Conservation (phyloP, 2,329 filamentous ascomycete species). For the Cladosporium oxysporum region DNA sequence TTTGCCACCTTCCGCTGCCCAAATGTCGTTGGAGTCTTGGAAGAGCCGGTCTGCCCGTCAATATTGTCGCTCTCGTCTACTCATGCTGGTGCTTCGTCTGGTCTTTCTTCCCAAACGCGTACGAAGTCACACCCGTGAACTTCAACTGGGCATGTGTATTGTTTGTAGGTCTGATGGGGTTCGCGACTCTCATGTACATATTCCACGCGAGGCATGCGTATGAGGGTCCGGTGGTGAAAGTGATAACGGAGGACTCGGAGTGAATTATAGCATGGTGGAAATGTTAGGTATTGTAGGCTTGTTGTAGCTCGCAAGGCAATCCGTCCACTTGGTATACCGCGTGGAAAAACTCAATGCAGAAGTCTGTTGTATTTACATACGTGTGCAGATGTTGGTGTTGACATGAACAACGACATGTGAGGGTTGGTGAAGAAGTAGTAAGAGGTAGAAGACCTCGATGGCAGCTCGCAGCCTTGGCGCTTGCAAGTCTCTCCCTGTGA, state of each 20-base stretch:
- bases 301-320: neutral
- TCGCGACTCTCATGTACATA: constrained; percentile 24
- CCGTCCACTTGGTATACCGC: neutral
- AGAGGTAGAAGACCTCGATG: neutral
- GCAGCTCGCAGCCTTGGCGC: neutral
- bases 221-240: constrained; percentile 25
- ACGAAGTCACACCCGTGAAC: constrained; percentile 38
- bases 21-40: constrained; percentile 42
- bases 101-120: constrained; percentile 44
- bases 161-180: constrained; percentile 34
- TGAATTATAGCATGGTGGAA: neutral
- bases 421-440: neutral
- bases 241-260: constrained; percentile 15
- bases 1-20: constrained; percentile 39
- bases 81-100: constrained; percentile 40
- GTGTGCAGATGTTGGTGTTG: neutral
- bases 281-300: neutral
- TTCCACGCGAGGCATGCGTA: constrained; percentile 20
- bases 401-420: neutral
- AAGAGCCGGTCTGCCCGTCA: constrained; percentile 40
- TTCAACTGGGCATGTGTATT: constrained; percentile 57
- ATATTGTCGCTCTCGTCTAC: constrained; percentile 40
- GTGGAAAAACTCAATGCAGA: neutral
- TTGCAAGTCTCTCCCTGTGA: neutral
- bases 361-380: neutral